Percentiles rank a stretch among this genome's conserved stretches.
Evolutionary conservation across 2,329 filamentous ascomycete genomes (phyloP).

Genomic region (Arthrobotrys sinensis): DNA sequence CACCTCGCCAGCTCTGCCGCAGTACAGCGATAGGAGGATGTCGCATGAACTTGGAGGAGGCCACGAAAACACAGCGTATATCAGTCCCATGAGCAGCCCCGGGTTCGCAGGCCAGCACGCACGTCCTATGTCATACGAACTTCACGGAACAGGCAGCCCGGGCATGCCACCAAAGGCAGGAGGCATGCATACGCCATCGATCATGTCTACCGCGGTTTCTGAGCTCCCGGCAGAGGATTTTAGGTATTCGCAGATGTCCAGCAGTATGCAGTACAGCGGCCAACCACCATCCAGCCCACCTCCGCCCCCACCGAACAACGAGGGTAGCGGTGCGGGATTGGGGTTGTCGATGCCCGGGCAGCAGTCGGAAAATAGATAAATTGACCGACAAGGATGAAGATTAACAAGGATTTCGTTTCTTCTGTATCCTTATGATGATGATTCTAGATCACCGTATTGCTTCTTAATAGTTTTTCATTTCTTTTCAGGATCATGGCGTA

Average conservation of each 20-base stretch:
- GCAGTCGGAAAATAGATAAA: background rate
- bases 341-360: slow-evolving; percentile 36
- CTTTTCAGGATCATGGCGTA: slow-evolving; percentile 20
- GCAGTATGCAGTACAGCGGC: slow-evolving; percentile 46
- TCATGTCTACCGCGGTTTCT: slow-evolving; percentile 43
- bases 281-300: slow-evolving; percentile 17
- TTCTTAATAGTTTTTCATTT: slow-evolving; percentile 4
- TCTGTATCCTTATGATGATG: slow-evolving; percentile 11
- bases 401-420: background rate
- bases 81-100: slow-evolving; percentile 48
- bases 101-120: background rate
- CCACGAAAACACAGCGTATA: slow-evolving; percentile 30
- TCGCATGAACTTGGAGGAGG: slow-evolving; percentile 53
- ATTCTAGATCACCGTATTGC: slow-evolving; percentile 22
- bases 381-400: background rate
- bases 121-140: slow-evolving; percentile 54
- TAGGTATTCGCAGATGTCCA: slow-evolving; percentile 53
- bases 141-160: slow-evolving; percentile 33
- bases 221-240: slow-evolving; percentile 48
- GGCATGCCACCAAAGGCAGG: slow-evolving; percentile 12
- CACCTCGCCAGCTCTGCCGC: slow-evolving; percentile 46
- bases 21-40: slow-evolving; percentile 42
- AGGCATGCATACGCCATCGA: slow-evolving; percentile 39
- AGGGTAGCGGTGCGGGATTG: slow-evolving; percentile 21
- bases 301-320: background rate